Evolutionary conservation across 176 grass and related monocot genomes (phyloP).

Genomic region (Phyllostachys edulis): DNA sequence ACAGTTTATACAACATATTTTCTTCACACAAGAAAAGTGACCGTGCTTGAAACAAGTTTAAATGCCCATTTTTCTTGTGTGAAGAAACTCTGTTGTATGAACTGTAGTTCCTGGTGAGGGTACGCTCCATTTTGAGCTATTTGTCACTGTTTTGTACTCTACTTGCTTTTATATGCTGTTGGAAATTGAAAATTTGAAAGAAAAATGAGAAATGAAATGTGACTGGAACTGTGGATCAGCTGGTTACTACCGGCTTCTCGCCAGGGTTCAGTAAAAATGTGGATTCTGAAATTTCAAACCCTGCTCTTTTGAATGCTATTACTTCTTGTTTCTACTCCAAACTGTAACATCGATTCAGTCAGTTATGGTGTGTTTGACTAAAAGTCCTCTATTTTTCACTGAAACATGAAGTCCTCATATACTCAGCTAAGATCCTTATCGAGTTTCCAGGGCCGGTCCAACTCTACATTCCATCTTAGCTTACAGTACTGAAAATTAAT

Average conservation of each 20-base stretch:
- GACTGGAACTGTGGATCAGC: background rate
- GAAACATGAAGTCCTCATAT: background rate
- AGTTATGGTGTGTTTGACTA: background rate
- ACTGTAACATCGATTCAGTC: background rate
- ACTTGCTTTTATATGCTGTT: background rate
- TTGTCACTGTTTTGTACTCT: background rate
- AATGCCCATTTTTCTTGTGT: background rate
- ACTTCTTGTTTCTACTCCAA: background rate
- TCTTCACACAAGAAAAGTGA: background rate
- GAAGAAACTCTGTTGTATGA: background rate
- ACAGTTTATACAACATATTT: background rate
- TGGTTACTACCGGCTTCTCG: background rate
- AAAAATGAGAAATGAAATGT: background rate
- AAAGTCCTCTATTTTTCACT: background rate
- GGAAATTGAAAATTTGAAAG: background rate
- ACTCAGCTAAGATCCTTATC: background rate
- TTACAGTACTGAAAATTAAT: background rate
- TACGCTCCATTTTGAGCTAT: background rate
- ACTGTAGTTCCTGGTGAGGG: background rate
- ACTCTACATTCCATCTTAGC: background rate
- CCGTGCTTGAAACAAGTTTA: background rate
- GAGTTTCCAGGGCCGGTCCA: background rate
- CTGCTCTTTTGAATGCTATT: background rate
- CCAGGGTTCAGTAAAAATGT: background rate
- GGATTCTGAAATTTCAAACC: background rate